Evolutionary conservation across 805 yeast species (phyloP), one percentile per base, ranked within the genome.

Genomic region (Schwanniomyces occidentalis): DNA sequence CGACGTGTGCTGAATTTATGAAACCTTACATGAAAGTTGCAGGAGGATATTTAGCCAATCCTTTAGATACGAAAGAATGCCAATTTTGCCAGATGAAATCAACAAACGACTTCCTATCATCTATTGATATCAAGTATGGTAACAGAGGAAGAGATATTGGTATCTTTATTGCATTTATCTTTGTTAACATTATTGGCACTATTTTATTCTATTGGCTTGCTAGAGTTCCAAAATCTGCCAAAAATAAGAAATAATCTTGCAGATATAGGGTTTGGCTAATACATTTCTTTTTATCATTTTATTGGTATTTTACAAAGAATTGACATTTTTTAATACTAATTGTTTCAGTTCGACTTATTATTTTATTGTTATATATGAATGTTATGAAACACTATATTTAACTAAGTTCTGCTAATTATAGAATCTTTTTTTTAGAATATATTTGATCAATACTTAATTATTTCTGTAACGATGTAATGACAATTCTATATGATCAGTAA

Each of bases 141-240:
- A 32, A 46, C 16, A 46, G 55, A 28, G 56, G 63, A 35, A 44
- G 65, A 38, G 47, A 61, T 41, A 45, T 48, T 40, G 66, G 65
- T 10, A 49, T 60, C 9, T 47, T 57, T 25, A 31, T 56, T 26
- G 38, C 46, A 2, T 61, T 55, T 34, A 58, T 58, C 30, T 46
- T 36, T 15, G 41, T 61, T 35, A 56, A 61, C 41, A 45, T 59
- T 36, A 22, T 49, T 10, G 48, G 51, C 3, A 54, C 64, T 1
- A 38, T 56, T 1, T 44, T 51, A 31, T 49, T 63, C 38, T 74
- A 73, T 52, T 74, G 63, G 59, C 45, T 64, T 30, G 58, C 61
- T 14, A 58, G 71, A 50, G 70, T 65, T 27, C 71, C 71, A 9
- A 63, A 61, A 44, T 54, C 60, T 4, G 37, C 46, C 19, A 49